Evolutionary conservation across 2,329 filamentous ascomycete genomes (phyloP).

Genomic region (Aspergillus cejpii): DNA sequence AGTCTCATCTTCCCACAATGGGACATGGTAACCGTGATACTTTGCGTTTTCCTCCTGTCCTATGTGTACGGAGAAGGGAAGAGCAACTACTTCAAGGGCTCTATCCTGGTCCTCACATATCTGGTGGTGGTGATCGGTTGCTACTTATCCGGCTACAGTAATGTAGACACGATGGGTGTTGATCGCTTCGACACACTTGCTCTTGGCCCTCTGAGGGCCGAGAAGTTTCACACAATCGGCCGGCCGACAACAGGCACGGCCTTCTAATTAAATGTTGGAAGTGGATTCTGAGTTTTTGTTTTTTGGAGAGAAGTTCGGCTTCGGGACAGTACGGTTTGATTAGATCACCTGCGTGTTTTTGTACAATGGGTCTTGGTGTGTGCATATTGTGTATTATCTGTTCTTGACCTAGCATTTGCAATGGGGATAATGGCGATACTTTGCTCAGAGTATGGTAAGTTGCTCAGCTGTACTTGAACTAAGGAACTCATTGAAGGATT

Average conservation of each 20-base stretch:
- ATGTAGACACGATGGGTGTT: conserved; percentile 45
- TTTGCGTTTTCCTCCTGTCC: conserved; percentile 91
- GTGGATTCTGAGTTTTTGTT: conserved; percentile 2
- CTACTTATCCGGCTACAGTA: conserved; percentile 68
- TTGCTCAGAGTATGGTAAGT: no score
- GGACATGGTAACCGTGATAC: conserved; percentile 95
- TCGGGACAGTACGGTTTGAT: background rate
- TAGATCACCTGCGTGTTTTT: background rate
- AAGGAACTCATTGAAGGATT: no score
- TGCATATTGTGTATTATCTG: background rate
- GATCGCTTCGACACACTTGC: conserved; percentile 45
- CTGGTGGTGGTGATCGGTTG: conserved; percentile 87
- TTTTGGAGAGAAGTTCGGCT: background rate
- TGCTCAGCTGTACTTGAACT: no score
- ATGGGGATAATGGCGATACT: no score
- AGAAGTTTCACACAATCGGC: conserved; percentile 42
- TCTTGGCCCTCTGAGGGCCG: conserved; percentile 25
- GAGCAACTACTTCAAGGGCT: conserved; percentile 99
- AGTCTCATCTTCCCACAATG: conserved; percentile 94
- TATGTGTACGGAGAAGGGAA: conserved; percentile 98
- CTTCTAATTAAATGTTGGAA: no score
- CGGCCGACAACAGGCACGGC: conserved; percentile 32
- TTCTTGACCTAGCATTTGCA: no score
- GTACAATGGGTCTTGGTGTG: background rate
- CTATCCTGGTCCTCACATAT: conserved; percentile 87